A percentile compares a stretch with the other conserved stretches of the same genome.
These are phyloP conservation scores for Wickerhamiella parazyma DNA, from an alignment of 805 yeast genomes.

Conservation along the genomic window DNA sequence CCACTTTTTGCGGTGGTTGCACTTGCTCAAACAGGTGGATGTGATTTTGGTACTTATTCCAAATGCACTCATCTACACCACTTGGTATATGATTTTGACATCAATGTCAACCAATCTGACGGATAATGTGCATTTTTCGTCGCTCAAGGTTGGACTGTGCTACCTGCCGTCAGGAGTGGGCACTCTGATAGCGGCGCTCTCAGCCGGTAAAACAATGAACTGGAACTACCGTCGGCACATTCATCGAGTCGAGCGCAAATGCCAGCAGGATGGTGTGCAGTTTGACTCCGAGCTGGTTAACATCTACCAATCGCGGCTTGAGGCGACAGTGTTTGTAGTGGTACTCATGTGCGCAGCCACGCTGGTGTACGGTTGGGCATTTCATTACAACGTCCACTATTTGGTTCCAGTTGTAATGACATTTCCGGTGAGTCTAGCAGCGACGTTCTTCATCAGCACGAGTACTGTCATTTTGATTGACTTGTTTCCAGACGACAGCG, in stretches of 20 bases:
- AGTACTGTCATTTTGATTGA: slow-evolving; percentile 64
- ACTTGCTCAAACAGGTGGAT: slow-evolving; percentile 33
- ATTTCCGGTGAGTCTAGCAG: slow-evolving; percentile 43
- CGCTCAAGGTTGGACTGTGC: slow-evolving; percentile 51
- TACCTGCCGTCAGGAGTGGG: slow-evolving; percentile 65
- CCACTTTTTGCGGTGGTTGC: slow-evolving; percentile 26
- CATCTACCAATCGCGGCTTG: slow-evolving; percentile 41
- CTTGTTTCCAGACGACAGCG: slow-evolving; percentile 52
- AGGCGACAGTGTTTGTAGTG: slow-evolving; percentile 34
- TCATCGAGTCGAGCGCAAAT: slow-evolving; percentile 14
- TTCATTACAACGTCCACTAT: slow-evolving; percentile 34
- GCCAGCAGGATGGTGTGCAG: slow-evolving; percentile 22
- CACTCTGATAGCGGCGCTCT: slow-evolving; percentile 45
- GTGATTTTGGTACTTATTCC: slow-evolving; percentile 41
- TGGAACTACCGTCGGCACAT: slow-evolving; percentile 31
- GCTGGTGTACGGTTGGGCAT: slow-evolving; percentile 61
- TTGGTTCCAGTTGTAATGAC: slow-evolving; percentile 46
- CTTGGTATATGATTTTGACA: slow-evolving; percentile 59
- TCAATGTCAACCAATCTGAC: slow-evolving; percentile 45
- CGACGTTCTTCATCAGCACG: slow-evolving; percentile 43
- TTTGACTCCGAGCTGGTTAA: slow-evolving; percentile 29
- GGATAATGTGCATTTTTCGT: slow-evolving; percentile 35
- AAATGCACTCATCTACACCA: slow-evolving; percentile 47
- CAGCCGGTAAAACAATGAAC: slow-evolving; percentile 45
- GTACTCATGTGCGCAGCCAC: slow-evolving; percentile 30